Percentiles rank a stretch among this genome's conserved stretches.
These are phyloP conservation scores for Zygoascus tannicola DNA, from an alignment of 805 yeast species.

Conservation along the genomic window DNA sequence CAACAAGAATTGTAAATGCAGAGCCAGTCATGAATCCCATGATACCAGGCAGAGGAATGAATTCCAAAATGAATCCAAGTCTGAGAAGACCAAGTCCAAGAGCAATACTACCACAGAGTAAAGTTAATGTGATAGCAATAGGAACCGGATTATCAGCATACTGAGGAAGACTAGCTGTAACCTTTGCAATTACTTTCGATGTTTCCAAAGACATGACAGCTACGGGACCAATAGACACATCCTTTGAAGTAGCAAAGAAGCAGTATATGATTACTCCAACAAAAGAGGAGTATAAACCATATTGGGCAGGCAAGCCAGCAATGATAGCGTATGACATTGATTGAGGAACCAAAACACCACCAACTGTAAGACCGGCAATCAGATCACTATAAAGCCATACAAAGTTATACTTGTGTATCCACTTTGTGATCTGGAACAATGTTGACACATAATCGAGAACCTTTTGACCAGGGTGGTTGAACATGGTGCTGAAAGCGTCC, in stretches of 20 bases:
- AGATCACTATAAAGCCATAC: constrained; percentile 76
- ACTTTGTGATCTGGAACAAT: constrained; percentile 68
- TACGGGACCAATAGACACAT: constrained; percentile 93
- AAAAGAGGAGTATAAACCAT: constrained; percentile 84
- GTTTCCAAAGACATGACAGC: constrained; percentile 91
- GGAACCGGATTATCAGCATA: constrained; percentile 43
- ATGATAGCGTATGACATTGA: constrained; percentile 90
- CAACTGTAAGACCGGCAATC: constrained; percentile 89
- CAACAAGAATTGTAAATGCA: constrained; percentile 69
- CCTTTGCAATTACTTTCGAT: constrained; percentile 62
- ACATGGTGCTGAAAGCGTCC: constrained; percentile 6
- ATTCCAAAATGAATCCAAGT: constrained; percentile 80
- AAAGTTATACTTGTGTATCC: constrained; percentile 78
- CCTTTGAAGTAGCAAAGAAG: constrained; percentile 89
- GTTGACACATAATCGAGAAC: constrained; percentile 45
- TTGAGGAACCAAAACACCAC: constrained; percentile 88
- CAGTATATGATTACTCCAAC: constrained; percentile 85
- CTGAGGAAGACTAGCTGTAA: constrained; percentile 41
- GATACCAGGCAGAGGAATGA: constrained; percentile 85
- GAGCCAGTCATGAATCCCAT: constrained; percentile 95
- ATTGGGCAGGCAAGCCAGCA: constrained; percentile 73
- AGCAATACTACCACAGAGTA: constrained; percentile 80
- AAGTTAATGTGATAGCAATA: constrained; percentile 71
- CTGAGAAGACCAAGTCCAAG: constrained; percentile 74
- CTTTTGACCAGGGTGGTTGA: constrained; percentile 32